Percentiles rank a stretch among this genome's conserved stretches.
phyloP scores from a whole-genome alignment of 2,329 filamentous ascomycete genomes.

The Teratosphaeria destructans region DNA sequence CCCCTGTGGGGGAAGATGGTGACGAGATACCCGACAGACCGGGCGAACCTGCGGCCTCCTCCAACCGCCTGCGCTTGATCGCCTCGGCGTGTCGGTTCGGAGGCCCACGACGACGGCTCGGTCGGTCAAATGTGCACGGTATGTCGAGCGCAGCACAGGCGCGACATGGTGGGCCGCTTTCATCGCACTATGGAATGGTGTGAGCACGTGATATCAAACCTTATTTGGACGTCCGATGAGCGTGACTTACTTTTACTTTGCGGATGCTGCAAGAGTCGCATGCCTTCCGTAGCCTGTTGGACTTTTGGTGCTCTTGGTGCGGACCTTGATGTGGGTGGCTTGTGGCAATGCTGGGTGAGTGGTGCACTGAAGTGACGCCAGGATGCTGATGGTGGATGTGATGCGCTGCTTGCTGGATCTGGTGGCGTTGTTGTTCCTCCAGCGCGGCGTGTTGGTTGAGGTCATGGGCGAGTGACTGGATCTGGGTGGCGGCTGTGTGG shows the following conservation, averaged over 20 bases:
- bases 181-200: constrained; percentile 44
- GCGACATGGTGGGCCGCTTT: constrained; percentile 54
- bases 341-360: constrained; percentile 11
- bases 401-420: constrained; percentile 19
- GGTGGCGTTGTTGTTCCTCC: constrained; percentile 22
- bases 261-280: constrained; percentile 31
- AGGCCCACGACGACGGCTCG: constrained; percentile 53
- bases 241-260: constrained; percentile 28
- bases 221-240: not conserved
- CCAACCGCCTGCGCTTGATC: constrained; percentile 51
- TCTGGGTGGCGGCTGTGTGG: constrained; percentile 18
- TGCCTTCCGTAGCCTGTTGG: constrained; percentile 29
- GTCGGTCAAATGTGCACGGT: constrained; percentile 56
- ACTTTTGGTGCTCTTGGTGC: constrained; percentile 17
- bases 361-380: constrained; percentile 11
- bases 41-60: constrained; percentile 27
- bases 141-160: constrained; percentile 56
- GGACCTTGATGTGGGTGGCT: constrained; percentile 8
- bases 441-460: constrained; percentile 19
- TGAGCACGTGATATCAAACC: constrained; percentile 4
- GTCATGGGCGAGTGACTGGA: constrained; percentile 14
- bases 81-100: constrained; percentile 58
- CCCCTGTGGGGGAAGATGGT: constrained; percentile 42
- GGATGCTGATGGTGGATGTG: constrained; percentile 18
- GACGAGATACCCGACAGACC: constrained; percentile 33